phyloP scores from a whole-genome alignment of 495 filamentous ascomycete genomes.

The Tricharina praecox region DNA sequence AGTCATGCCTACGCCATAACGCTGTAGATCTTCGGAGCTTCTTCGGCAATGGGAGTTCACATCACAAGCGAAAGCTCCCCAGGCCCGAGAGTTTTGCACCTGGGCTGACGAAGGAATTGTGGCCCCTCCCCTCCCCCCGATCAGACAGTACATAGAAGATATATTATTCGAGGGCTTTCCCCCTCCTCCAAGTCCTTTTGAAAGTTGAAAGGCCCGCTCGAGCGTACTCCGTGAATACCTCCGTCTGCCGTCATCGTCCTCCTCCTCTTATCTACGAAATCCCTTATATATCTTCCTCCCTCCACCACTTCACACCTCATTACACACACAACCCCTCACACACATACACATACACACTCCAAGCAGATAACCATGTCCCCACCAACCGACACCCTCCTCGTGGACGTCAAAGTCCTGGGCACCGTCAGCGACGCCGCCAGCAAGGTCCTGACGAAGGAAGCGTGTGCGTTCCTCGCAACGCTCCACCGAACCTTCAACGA shows the following conservation, averaged over 20 bases:
- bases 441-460: conserved; percentile 84
- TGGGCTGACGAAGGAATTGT: background rate
- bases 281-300: background rate
- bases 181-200: too few relatives aligned
- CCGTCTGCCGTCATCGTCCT: too few relatives aligned
- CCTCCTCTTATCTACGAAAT: background rate
- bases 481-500: conserved; percentile 87
- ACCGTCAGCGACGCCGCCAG: conserved; percentile 55
- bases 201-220: too few relatives aligned
- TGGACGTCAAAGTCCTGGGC: conserved; percentile 76
- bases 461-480: conserved; percentile 80
- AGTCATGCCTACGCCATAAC: background rate
- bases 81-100: background rate
- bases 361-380: conserved; percentile 41
- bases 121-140: too few relatives aligned
- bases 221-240: too few relatives aligned
- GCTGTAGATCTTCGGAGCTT: conserved; percentile 3
- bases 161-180: too few relatives aligned
- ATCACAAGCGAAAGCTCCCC: conserved; percentile 5
- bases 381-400: conserved; percentile 45
- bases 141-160: too few relatives aligned
- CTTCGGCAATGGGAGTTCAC: conserved; percentile 1
- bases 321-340: background rate
- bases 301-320: background rate
- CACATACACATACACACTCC: background rate